These are phyloP conservation scores for Uromyces viciae-fabae DNA, from an alignment of 1,284 basidiomycete species.

Conservation along the genomic window DNA sequence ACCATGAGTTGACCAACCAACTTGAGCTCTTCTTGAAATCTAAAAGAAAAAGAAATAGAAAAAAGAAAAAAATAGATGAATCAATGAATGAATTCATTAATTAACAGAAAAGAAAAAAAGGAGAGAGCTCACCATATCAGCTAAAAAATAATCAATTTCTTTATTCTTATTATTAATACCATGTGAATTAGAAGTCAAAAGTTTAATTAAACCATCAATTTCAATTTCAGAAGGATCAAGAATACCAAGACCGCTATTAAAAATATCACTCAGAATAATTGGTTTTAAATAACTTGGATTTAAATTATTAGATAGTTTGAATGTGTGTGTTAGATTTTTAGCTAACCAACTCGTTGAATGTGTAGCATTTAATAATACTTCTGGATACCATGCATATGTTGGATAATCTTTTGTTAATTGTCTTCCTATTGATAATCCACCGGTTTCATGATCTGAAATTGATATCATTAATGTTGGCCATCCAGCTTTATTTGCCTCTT, in stretches of 20 bases:
- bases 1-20: slow-evolving; percentile 56
- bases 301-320: too few relatives aligned
- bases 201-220: slow-evolving; percentile 49
- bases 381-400: slow-evolving; percentile 53
- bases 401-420: slow-evolving; percentile 54
- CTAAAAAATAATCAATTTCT: slow-evolving; percentile 47
- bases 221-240: slow-evolving; percentile 51
- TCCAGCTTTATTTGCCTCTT: slow-evolving; percentile 50
- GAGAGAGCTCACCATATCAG: slow-evolving; percentile 49
- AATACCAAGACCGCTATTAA: slow-evolving; percentile 51
- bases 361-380: slow-evolving; percentile 53
- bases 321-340: slow-evolving; percentile 44
- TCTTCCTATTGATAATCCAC: slow-evolving; percentile 55
- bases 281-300: too few relatives aligned
- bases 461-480: slow-evolving; percentile 54
- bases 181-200: slow-evolving; percentile 47
- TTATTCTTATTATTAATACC: too few relatives aligned
- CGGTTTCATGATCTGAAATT: slow-evolving; percentile 57
- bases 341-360: slow-evolving; percentile 53
- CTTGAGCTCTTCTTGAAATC: slow-evolving; percentile 54
- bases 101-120: neutral
- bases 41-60: slow-evolving; percentile 21
- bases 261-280: slow-evolving; percentile 47
- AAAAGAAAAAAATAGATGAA: neutral
- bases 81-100: slow-evolving; percentile 43